Conservation (phyloP, 2,329 filamentous ascomycete species). For the Trichoderma aggressivum region DNA sequence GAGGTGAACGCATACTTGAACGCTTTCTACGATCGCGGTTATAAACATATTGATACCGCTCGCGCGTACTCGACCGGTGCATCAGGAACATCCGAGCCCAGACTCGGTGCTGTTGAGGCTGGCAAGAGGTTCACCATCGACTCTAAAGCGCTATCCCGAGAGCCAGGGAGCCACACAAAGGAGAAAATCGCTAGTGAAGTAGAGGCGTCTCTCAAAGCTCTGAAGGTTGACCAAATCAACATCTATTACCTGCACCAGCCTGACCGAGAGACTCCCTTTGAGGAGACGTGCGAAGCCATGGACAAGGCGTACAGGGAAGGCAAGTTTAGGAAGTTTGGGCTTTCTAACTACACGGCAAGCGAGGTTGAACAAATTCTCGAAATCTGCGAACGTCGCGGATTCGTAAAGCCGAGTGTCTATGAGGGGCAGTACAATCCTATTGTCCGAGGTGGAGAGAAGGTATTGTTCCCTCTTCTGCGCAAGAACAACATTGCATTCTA, state of each 20-base stretch:
- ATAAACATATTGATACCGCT: constrained; percentile 13
- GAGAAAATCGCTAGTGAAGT: constrained; percentile 30
- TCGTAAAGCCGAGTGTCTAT: constrained; percentile 43
- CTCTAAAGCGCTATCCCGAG: constrained; percentile 33
- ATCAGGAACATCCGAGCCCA: constrained; percentile 30
- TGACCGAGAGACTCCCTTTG: constrained; percentile 7
- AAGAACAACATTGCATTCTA: constrained; percentile 42
- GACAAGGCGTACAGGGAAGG: constrained; percentile 36
- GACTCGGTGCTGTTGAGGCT: constrained; percentile 29
- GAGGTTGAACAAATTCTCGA: constrained; percentile 43
- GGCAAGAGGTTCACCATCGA: constrained; percentile 33
- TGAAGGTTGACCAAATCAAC: constrained; percentile 22
- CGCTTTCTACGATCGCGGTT: constrained; percentile 11
- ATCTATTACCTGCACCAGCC: constrained; percentile 10
- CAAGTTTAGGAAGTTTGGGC: constrained; percentile 62
- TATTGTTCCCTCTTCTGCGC: constrained; percentile 41
- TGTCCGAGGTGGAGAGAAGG: constrained; percentile 39
- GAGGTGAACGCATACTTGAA: constrained; percentile 25
- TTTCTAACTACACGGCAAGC: constrained; percentile 44
- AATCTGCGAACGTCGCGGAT: constrained; percentile 42
- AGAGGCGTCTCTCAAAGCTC: constrained; percentile 30
- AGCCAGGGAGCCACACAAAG: constrained; percentile 29
- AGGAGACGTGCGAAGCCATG: constrained; percentile 10
- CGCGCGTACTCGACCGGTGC: constrained; percentile 18
- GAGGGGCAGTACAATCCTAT: constrained; percentile 49